phyloP scores from a whole-genome alignment of 2,329 filamentous ascomycete species.

The Aspergillus floridensis region DNA sequence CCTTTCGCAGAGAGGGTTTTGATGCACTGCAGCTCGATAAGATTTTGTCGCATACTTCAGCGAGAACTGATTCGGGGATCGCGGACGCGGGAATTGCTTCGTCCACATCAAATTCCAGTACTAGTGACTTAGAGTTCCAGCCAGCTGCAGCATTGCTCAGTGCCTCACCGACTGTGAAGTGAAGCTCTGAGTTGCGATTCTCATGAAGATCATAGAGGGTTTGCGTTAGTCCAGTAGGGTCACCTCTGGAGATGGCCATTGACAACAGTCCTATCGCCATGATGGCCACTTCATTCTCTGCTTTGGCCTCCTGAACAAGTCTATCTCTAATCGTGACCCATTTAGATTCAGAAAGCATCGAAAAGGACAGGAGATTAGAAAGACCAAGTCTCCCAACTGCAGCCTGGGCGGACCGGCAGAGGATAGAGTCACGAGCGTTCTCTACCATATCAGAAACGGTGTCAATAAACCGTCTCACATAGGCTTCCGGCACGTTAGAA shows the following conservation, averaged over 20 bases:
- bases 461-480: slow-evolving; percentile 44
- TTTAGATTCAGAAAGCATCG: slow-evolving; percentile 27
- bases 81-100: slow-evolving; percentile 43
- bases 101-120: slow-evolving; percentile 73
- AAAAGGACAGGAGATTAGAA: slow-evolving; percentile 51
- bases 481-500: slow-evolving; percentile 32
- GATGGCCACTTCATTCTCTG: slow-evolving; percentile 79
- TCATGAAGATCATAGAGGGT: slow-evolving; percentile 76
- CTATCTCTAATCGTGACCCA: slow-evolving; percentile 57
- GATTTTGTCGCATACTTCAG: slow-evolving; percentile 66
- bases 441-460: slow-evolving; percentile 53
- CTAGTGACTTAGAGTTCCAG: slow-evolving; percentile 79
- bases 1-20: slow-evolving; percentile 86
- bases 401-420: slow-evolving; percentile 57
- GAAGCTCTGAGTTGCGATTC: slow-evolving; percentile 78
- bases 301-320: slow-evolving; percentile 68
- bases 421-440: slow-evolving; percentile 53
- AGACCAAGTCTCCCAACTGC: slow-evolving; percentile 62
- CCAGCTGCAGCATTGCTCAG: slow-evolving; percentile 73
- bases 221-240: slow-evolving; percentile 55
- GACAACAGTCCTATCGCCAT: slow-evolving; percentile 74
- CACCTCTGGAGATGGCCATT: slow-evolving; percentile 47
- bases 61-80: slow-evolving; percentile 44
- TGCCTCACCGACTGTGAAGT: slow-evolving; percentile 88
- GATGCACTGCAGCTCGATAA: slow-evolving; percentile 75